Evolutionary conservation across 176 grass and related monocot species (phyloP), one percentile per base, ranked within the genome.

Genomic region (Aegilops tauschii): DNA sequence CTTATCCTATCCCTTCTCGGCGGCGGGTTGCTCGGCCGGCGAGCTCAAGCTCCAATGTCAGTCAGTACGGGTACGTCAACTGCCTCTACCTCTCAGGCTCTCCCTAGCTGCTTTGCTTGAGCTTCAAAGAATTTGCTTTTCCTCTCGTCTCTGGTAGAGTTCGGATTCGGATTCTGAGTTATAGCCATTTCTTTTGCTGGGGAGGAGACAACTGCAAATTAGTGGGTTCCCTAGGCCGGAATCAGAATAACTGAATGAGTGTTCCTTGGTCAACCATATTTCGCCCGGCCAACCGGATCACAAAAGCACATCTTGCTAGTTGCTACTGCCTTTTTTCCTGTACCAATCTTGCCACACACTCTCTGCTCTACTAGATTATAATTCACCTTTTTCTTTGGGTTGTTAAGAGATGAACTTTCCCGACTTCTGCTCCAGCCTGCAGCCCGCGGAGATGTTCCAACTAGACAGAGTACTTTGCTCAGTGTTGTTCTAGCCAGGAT

Each of bases 121-220:
- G 44, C 44, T 45, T 73, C 39, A 0, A 73, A 44, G 69, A 25
- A 25, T 44, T 72, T 3, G 20, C 3, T 13, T 25, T 65, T 30
- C 35, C 35, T 70, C 36, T 71, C 54, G 0, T 58, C 35, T n/a
- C 21, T 12, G 35, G 2, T 2, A 23, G 36, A 40, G 68, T 40
- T 71, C 35, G 2, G 69, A 71, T 71, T 73, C 21, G 40, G 70
- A 12, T 14, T 73, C 70, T 40, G 3, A 17, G 7, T 2, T 42
- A 21, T 42, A 21, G 74, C 37, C 70, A 44, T 73, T 74, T 74
- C 71, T 45, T 74, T 32, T 77, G 74, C 16, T 77, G 47, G 73
- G 0, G 18, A 77, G 45, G 30, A 54, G 16, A 32, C 45, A 21
- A 34, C 3, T 34, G 3, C 13, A 76, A 21, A 77, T 32, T 32